Percentiles rank a stretch among this genome's conserved stretches.
These are phyloP conservation scores for Gnomoniopsis smithogilvyi DNA, from an alignment of 2,329 filamentous ascomycete species.

Conservation along the genomic window DNA sequence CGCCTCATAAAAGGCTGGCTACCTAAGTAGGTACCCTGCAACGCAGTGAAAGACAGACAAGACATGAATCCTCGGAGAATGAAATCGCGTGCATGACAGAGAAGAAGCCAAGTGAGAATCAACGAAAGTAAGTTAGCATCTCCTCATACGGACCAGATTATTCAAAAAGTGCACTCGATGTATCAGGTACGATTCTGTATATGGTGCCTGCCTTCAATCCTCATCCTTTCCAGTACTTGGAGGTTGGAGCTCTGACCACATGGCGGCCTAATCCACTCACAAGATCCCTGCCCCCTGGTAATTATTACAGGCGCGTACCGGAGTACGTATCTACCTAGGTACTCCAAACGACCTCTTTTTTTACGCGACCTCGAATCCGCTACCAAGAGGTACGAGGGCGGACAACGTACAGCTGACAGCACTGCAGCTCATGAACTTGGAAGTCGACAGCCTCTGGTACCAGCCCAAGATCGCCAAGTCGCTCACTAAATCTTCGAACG, in stretches of 20 bases:
- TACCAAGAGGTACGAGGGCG: too few species aligned
- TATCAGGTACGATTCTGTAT: not conserved
- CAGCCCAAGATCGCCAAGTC: not conserved
- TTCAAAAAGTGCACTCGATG: not conserved
- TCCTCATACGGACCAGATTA: not conserved
- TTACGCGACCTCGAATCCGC: not conserved
- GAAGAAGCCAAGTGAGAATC: not conserved
- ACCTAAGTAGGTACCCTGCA: not conserved
- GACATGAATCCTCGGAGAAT: not conserved
- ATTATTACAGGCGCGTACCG: not conserved
- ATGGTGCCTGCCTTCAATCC: not conserved
- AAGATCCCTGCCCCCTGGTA: not conserved
- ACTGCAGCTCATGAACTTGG: not conserved
- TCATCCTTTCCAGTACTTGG: not conserved
- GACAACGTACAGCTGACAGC: constrained; percentile 1
- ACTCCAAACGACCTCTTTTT: not conserved
- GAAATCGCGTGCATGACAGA: not conserved
- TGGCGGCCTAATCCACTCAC: not conserved
- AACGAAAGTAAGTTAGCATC: not conserved
- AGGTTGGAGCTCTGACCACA: constrained; percentile 3
- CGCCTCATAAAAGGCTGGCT: too few species aligned
- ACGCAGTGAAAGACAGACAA: not conserved
- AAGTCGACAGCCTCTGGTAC: not conserved
- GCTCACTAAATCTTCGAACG: not conserved
- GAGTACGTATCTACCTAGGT: not conserved